phyloP scores from a whole-genome alignment of 331 rosid genomes.

The Quercus phellos region DNA sequence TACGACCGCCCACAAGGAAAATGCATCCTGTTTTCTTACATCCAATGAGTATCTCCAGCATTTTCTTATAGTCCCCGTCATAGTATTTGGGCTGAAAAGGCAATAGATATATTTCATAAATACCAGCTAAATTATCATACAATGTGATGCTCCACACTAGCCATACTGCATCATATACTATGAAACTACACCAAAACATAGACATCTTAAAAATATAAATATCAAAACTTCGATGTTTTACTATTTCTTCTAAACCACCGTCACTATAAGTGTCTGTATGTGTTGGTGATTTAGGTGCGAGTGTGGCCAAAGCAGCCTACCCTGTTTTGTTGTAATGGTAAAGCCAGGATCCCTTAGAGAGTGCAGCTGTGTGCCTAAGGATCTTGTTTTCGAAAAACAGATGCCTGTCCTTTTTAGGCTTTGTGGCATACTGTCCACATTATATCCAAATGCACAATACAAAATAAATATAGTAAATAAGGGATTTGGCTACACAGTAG shows the following conservation, averaged over 20 bases:
- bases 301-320: background rate
- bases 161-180: background rate
- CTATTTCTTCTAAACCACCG: background rate
- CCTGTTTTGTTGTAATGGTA: too few species aligned
- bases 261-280: background rate
- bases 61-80: conserved; percentile 65
- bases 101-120: background rate
- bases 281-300: background rate
- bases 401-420: too few species aligned
- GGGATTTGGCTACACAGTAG: too few species aligned
- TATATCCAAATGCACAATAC: too few species aligned
- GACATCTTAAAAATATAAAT: background rate
- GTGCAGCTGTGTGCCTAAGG: too few species aligned
- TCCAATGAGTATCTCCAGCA: conserved; percentile 59
- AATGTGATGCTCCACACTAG: background rate
- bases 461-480: too few species aligned
- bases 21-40: conserved; percentile 73
- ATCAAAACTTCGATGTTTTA: background rate
- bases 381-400: too few species aligned
- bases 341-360: too few species aligned
- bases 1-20: conserved; percentile 84
- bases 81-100: conserved; percentile 76
- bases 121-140: background rate
- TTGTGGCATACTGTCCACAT: too few species aligned
- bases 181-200: background rate